Conservation (phyloP, 305 asterid genomes). For the Stenogyne calaminthoides region DNA sequence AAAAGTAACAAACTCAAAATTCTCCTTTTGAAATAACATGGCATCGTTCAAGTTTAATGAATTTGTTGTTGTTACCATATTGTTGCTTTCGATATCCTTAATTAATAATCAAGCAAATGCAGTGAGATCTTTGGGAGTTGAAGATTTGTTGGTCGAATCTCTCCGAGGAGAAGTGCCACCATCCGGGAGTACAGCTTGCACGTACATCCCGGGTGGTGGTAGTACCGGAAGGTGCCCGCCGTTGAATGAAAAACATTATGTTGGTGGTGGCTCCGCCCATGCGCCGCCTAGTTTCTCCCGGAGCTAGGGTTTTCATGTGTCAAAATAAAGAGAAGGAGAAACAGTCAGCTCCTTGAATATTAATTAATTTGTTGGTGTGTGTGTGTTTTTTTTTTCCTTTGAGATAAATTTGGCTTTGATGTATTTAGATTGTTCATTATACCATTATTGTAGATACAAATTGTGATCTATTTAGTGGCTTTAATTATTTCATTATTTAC, state of each 20-base stretch:
- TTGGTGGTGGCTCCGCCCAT: conserved; percentile 14
- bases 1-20: neutral
- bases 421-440: neutral
- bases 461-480: neutral
- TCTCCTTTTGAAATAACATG: conserved; percentile 15
- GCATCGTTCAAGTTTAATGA: neutral
- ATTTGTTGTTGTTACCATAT: conserved; percentile 8
- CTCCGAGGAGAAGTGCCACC: neutral
- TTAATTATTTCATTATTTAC: neutral
- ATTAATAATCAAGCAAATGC: conserved; percentile 17
- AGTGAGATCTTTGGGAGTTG: conserved; percentile 25
- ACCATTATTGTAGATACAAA: neutral
- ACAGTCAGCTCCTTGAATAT: neutral
- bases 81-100: neutral
- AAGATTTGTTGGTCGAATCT: neutral
- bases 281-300: neutral
- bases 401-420: neutral
- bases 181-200: conserved; percentile 25
- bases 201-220: conserved; percentile 33
- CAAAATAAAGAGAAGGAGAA: neutral
- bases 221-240: conserved; percentile 11
- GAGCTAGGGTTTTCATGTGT: neutral
- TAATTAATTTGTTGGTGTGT: neutral
- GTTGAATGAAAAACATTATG: conserved; percentile 26
- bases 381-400: too few relatives aligned